Evolutionary conservation across 352 stramenopile species (phyloP).

Genomic region (Globisporangium nagaii): DNA sequence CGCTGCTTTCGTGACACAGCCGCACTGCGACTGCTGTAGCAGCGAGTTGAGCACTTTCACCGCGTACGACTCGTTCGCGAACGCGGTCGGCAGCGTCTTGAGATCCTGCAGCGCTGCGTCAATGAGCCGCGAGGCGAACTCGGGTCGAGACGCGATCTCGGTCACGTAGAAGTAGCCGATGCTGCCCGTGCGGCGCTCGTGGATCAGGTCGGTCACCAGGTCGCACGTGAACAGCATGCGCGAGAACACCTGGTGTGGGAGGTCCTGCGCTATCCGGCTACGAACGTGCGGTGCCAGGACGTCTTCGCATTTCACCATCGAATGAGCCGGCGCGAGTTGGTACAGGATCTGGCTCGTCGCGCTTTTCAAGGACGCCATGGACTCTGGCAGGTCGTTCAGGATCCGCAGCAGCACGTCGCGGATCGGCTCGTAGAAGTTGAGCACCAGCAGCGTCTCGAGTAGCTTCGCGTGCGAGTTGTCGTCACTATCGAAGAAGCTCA

Average conservation of each 20-base stretch:
- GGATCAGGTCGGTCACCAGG: constrained; percentile 70
- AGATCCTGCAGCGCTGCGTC: constrained; percentile 42
- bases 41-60: constrained; percentile 80
- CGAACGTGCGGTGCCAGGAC: constrained; percentile 14
- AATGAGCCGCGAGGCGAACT: constrained; percentile 27
- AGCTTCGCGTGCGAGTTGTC: constrained; percentile 32
- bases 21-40: constrained; percentile 62
- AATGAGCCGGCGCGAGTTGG: constrained; percentile 42
- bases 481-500: constrained; percentile 38
- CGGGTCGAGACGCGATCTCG: constrained; percentile 28
- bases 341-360: constrained; percentile 36
- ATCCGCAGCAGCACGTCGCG: constrained; percentile 54
- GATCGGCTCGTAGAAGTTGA: constrained; percentile 64
- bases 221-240: constrained; percentile 80
- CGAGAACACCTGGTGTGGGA: constrained; percentile 41
- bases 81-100: constrained; percentile 35
- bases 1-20: constrained; percentile 55
- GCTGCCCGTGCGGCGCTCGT: constrained; percentile 54
- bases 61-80: constrained; percentile 66
- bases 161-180: constrained; percentile 47
- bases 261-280: constrained; percentile 24
- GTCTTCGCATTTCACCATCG: too few species aligned
- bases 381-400: constrained; percentile 37
- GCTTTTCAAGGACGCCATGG: constrained; percentile 7
- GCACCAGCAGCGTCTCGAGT: constrained; percentile 47